Evolutionary conservation across 345 rosid genomes (phyloP).

Genomic region (Cardamine occulta): DNA sequence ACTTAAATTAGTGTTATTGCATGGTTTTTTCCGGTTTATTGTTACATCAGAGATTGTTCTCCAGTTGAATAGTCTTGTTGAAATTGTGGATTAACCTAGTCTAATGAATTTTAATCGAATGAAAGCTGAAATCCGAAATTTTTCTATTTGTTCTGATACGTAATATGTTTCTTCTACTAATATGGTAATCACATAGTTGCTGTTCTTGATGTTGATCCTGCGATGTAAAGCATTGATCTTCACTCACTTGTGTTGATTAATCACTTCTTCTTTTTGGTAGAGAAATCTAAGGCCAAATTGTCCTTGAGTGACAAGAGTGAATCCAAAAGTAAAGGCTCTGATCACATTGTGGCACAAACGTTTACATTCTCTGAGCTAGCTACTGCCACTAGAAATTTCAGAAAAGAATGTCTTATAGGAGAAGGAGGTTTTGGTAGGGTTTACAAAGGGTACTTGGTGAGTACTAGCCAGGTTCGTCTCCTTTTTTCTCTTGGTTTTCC

Average conservation of each 20-base stretch:
- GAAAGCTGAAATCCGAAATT: background rate
- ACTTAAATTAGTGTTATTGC: slow-evolving; percentile 13
- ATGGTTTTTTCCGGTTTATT: slow-evolving; percentile 1
- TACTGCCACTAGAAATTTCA: slow-evolving; percentile 77
- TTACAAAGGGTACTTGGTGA: slow-evolving; percentile 72
- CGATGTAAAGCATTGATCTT: slow-evolving; percentile 16
- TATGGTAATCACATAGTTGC: background rate
- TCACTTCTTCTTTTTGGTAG: slow-evolving; percentile 39
- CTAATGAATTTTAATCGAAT: background rate
- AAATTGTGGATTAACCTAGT: slow-evolving; percentile 5
- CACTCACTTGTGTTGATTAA: background rate
- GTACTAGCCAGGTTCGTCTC: slow-evolving; percentile 60
- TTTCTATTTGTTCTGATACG: background rate
- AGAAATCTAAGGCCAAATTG: slow-evolving; percentile 48
- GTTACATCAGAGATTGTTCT: slow-evolving; percentile 1
- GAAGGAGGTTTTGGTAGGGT: slow-evolving; percentile 95
- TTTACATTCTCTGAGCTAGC: slow-evolving; percentile 81
- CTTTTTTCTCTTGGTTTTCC: background rate
- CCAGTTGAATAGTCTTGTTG: slow-evolving; percentile 4
- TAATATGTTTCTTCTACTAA: background rate
- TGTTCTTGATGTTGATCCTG: slow-evolving; percentile 19
- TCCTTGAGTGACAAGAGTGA: slow-evolving; percentile 41
- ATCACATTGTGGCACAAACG: slow-evolving; percentile 66
- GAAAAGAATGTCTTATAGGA: slow-evolving; percentile 77
- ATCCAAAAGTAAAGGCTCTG: slow-evolving; percentile 55